Base-by-base conservation (phyloP, 1,284 basidiomycete genomes). In the Puccinia coronata region DNA sequence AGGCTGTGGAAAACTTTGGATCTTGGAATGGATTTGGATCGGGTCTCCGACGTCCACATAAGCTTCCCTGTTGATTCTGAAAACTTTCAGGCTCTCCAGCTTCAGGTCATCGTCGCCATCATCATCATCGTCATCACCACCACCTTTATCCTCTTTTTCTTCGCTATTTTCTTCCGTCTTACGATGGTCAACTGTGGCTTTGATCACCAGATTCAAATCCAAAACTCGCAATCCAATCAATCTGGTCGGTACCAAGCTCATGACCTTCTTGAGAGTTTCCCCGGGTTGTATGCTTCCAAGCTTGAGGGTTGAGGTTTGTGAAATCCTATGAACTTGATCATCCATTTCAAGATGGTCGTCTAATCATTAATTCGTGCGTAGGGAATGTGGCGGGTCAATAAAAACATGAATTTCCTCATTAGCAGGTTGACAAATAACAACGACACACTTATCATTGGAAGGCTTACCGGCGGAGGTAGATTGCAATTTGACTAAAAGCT, bases 401-500 rank as follows among this genome's bases (percentile, higher is more conserved):
- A 47, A 25, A 25, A 3, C n/a, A 28, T 34, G 9, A 28, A 25
- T 8, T 43, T 43, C 18, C 20, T 31, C 9, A 69, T 31, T 59
- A 59, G 57, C 28, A 1, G 14, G 20, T 3, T 70, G 67, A 51
- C 9, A 18, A 31, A 47, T 31, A 28, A 25, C 39, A 25, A 5
- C n/a, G 49, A 39, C 12, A 20, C 23, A 6, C 47, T 28, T n/a
- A n/a, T n/a, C n/a, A n/a, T 72, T 36, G 49, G 28, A 51, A 73
- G n/a, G 36, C 71, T 53, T 20, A 73, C 71, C 34, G 34, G 71
- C 20, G 36, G 31, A 51, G 47, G 71, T 25, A 53, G 71, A 73
- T 73, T 73, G 71, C 43, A 73, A 25, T 57, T 73, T 73, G 71
- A 73, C 71, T 8, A 2, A 5, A 53, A 73, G 71, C 51, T 57